A percentile compares a stretch with the other conserved stretches of the same genome.
Conservation (phyloP, 495 filamentous ascomycete genomes). For the Xylaria palmicola region DNA sequence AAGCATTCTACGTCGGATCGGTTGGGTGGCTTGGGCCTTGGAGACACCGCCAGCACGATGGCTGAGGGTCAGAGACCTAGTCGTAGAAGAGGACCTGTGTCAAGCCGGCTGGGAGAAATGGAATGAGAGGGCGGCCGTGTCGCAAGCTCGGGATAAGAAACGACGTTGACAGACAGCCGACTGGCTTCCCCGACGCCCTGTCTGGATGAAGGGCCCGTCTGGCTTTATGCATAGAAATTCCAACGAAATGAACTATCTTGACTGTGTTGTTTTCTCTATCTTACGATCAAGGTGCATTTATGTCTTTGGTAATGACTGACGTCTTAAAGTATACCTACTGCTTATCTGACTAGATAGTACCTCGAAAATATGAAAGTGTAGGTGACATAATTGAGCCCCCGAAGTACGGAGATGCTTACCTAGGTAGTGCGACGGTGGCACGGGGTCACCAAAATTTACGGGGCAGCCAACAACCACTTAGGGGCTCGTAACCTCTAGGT, state of each 20-base stretch:
- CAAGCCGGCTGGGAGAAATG: slow-evolving; percentile 94
- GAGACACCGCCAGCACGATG: slow-evolving; percentile 64
- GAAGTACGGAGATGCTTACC: too few species aligned
- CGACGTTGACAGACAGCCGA: slow-evolving; percentile 4
- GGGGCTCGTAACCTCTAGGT: too few species aligned
- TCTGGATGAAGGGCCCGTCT: neutral
- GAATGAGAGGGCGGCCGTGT: slow-evolving; percentile 55
- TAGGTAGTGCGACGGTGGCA: too few species aligned
- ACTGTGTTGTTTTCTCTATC: neutral
- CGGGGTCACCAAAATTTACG: too few species aligned
- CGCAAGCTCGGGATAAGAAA: slow-evolving; percentile 22
- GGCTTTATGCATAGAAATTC: neutral
- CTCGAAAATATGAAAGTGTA: too few species aligned
- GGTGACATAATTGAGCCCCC: too few species aligned
- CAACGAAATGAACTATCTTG: neutral
- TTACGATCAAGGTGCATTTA: too few species aligned
- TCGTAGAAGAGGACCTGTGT: slow-evolving; percentile 84
- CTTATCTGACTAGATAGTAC: too few species aligned
- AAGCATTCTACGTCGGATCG: slow-evolving; percentile 56
- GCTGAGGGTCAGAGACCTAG: slow-evolving; percentile 75
- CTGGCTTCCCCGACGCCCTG: too few species aligned
- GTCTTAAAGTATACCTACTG: too few species aligned
- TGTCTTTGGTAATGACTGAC: too few species aligned
- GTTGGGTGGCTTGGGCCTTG: slow-evolving; percentile 65
- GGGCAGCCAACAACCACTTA: too few species aligned